phyloP scores from a whole-genome alignment of 2,329 filamentous ascomycete genomes.

The Fusarium sp. region DNA sequence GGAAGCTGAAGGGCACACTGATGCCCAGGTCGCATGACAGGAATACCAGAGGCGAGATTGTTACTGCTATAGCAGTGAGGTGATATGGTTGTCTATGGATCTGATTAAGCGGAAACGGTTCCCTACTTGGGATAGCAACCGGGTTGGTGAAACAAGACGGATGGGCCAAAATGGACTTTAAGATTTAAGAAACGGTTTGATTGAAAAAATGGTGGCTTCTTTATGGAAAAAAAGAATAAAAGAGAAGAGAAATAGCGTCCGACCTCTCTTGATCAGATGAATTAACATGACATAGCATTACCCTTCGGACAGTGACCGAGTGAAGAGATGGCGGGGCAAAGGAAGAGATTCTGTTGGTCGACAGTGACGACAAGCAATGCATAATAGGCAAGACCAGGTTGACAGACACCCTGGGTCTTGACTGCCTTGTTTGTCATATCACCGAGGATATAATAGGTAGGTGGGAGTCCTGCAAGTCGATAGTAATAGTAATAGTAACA shows the following conservation, averaged over 20 bases:
- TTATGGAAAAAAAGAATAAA: constrained; percentile 22
- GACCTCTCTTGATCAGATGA: constrained; percentile 29
- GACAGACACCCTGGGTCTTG: constrained; percentile 27
- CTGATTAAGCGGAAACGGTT: constrained; percentile 29
- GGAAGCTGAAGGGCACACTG: constrained; percentile 13
- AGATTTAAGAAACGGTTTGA: neutral
- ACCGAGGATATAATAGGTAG: constrained; percentile 1
- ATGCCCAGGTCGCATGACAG: constrained; percentile 6
- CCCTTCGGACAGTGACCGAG: constrained; percentile 47
- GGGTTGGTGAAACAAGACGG: constrained; percentile 27
- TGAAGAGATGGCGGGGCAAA: constrained; percentile 37
- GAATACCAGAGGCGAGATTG: constrained; percentile 16
- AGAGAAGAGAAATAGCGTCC: constrained; percentile 29
- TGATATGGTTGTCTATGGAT: constrained; percentile 17
- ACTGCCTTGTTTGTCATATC: neutral
- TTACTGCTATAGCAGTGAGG: constrained; percentile 7
- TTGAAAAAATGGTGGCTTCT: neutral
- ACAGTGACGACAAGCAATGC: constrained; percentile 22
- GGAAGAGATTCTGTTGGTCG: constrained; percentile 38
- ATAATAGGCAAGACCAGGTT: constrained; percentile 34
- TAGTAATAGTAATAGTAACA: neutral
- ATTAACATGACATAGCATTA: constrained; percentile 39
- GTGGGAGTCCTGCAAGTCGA: neutral
- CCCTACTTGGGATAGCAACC: constrained; percentile 21
- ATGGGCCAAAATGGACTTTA: neutral